phyloP scores from a whole-genome alignment of 2,329 filamentous ascomycete genomes.

The Xylaria hypoxylon region DNA sequence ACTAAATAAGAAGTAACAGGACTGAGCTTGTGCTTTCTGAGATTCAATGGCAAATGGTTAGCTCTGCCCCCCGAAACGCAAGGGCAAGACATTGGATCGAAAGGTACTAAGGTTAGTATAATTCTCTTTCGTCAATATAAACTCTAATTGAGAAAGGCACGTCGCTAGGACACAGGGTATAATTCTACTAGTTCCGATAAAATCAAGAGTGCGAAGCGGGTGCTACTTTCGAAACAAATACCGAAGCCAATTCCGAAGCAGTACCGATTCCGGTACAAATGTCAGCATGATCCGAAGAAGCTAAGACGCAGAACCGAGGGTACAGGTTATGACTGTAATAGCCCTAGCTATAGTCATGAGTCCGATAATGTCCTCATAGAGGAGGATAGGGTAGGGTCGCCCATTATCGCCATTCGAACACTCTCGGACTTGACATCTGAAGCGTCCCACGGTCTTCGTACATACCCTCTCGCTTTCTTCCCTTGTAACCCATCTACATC shows the following conservation, averaged over 20 bases:
- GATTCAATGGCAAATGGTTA: background rate
- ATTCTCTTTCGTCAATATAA: background rate
- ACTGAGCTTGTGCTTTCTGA: background rate
- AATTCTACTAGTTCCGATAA: background rate
- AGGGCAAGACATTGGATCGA: background rate
- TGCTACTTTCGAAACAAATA: conserved; percentile 4
- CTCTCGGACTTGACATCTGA: no score
- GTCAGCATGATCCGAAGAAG: conserved; percentile 13
- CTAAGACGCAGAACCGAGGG: conserved; percentile 4
- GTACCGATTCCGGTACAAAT: conserved; percentile 20
- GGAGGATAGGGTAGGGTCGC: background rate
- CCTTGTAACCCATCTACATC: background rate
- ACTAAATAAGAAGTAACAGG: background rate
- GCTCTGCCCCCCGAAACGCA: background rate
- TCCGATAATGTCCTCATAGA: background rate
- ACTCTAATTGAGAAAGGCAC: background rate
- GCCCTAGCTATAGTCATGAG: no score
- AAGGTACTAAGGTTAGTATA: background rate
- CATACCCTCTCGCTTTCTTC: background rate
- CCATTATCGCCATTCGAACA: background rate
- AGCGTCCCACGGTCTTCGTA: background rate
- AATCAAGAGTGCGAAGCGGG: background rate
- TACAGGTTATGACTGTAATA: background rate
- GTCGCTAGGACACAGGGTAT: background rate
- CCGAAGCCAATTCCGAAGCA: conserved; percentile 17